Evolutionary conservation across 2,329 filamentous ascomycete genomes (phyloP).

Genomic region (Gyromitra esculenta): DNA sequence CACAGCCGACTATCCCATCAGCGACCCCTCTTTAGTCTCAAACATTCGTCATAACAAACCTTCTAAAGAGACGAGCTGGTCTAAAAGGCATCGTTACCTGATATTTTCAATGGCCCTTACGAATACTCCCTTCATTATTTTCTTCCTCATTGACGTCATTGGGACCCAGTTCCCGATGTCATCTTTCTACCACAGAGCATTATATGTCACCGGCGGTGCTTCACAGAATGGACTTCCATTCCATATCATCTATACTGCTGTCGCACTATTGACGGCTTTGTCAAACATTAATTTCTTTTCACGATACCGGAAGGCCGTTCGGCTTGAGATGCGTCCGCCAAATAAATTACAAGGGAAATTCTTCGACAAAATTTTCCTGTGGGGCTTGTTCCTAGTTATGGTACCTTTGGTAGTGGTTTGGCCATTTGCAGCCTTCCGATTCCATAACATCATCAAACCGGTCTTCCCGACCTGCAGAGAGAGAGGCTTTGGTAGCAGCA

Average conservation of each 20-base stretch:
- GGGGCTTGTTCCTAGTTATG: not conserved
- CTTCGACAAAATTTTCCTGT: not conserved
- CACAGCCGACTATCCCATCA: not conserved
- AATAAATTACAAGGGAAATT: not conserved
- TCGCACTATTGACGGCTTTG: not conserved
- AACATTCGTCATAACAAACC: not conserved
- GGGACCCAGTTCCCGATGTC: constrained; percentile 1
- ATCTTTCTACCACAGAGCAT: not conserved
- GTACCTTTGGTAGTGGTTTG: not conserved
- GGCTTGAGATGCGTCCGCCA: not conserved
- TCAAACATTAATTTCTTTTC: not conserved
- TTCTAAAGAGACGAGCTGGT: not conserved
- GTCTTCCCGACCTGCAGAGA: not conserved
- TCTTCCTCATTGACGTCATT: not conserved
- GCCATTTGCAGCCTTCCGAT: not conserved
- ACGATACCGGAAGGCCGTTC: constrained; percentile 6
- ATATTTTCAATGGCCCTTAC: not conserved
- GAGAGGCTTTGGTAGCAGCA: not conserved
- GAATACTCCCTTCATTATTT: not conserved
- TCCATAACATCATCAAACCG: not conserved
- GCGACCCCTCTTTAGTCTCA: not conserved
- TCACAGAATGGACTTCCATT: not conserved
- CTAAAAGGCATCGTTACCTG: not conserved
- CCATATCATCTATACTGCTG: not conserved
- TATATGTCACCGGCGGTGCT: not conserved